Percentiles rank a stretch among this genome's conserved stretches.
These are phyloP conservation scores for Cymbopogon citratus DNA, from an alignment of 176 grass and related monocot species.

Conservation along the genomic window DNA sequence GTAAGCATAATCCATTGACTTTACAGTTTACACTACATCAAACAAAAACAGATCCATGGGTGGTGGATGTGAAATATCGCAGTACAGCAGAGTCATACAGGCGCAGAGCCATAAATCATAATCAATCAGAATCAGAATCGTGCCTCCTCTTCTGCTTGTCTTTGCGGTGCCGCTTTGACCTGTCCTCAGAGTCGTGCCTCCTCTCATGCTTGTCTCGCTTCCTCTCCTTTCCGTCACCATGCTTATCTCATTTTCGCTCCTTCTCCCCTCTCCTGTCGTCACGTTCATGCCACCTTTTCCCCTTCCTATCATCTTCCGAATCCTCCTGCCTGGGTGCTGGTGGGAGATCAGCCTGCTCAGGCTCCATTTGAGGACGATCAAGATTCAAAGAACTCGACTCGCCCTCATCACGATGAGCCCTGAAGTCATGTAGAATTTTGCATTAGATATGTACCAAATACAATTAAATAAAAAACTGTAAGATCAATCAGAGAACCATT, in stretches of 20 bases:
- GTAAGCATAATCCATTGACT: not conserved
- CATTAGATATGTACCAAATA: too few relatives aligned
- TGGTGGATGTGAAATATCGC: not conserved
- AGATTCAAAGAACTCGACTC: not conserved
- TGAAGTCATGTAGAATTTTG: too few relatives aligned
- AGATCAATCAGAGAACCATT: too few relatives aligned
- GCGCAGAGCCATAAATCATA: not conserved
- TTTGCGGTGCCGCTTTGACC: constrained; percentile 43
- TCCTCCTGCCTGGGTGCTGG: constrained; percentile 37
- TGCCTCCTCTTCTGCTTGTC: constrained; percentile 67
- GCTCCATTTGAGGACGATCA: constrained; percentile 31
- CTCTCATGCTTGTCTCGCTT: constrained; percentile 59
- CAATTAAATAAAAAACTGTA: too few relatives aligned
- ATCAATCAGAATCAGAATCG: constrained; percentile 59
- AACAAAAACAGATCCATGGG: not conserved
- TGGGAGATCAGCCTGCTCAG: constrained; percentile 24
- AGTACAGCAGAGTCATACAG: not conserved
- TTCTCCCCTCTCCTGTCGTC: constrained; percentile 47
- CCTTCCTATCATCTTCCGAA: constrained; percentile 51
- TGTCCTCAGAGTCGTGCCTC: constrained; percentile 45
- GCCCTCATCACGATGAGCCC: too few relatives aligned
- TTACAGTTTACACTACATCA: constrained; percentile 22
- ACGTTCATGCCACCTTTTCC: constrained; percentile 37
- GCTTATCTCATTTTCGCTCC: constrained; percentile 34
- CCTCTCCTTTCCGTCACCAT: constrained; percentile 33